Base-by-base conservation (phyloP, 2,329 filamentous ascomycete species). In the Hymenoscyphus repandus region DNA sequence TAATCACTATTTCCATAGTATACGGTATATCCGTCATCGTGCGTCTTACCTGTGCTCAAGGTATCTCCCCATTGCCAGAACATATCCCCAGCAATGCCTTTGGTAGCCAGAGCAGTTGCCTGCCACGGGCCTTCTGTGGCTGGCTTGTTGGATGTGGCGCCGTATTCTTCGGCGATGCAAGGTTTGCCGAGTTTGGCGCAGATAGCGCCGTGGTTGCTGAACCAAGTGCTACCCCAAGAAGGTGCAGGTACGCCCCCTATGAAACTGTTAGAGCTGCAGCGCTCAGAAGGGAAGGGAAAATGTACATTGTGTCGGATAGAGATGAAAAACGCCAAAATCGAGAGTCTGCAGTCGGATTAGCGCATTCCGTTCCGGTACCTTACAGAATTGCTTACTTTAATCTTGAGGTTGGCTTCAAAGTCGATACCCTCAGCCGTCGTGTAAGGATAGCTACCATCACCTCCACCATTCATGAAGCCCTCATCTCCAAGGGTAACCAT, bases 401-500 rank as follows among this genome's bases (percentile, higher is more conserved):
- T 72, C 1, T 64, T 68, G 2, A 79, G 68, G 53, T 77, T 58
- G 5, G 66, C 65, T 11, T 67, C 70, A 54, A 74, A 79, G 61
- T 78, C 71, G 5, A 71, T 60, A n/a, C 79, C 75, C 42, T 58
- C 59, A 31, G 63, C 68, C 1, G 45, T 39, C 2, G 55, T 57
- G 58, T 74, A 66, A 5, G 66, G 31, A 40, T 47, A 33, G 27
- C 18, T 43, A 2, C 38, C 46, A 20, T 41, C 38, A 7, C 15
- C 37, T 7, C 31, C 43, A 13, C 27, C 43, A 27, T 39, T 42
- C 22, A 37, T 63, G 11, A 80, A 80, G 6, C 83, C 83, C 65
- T 86, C 83, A 55, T 85, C 82, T 5, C 83, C 82, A 17, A 82
- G 72, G 0, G 77, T 76, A 18, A 86, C 80, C 73, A 85, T 76